phyloP scores from a whole-genome alignment of 1,139 yeast genomes.

The Protomyces arabidopsidicola region DNA sequence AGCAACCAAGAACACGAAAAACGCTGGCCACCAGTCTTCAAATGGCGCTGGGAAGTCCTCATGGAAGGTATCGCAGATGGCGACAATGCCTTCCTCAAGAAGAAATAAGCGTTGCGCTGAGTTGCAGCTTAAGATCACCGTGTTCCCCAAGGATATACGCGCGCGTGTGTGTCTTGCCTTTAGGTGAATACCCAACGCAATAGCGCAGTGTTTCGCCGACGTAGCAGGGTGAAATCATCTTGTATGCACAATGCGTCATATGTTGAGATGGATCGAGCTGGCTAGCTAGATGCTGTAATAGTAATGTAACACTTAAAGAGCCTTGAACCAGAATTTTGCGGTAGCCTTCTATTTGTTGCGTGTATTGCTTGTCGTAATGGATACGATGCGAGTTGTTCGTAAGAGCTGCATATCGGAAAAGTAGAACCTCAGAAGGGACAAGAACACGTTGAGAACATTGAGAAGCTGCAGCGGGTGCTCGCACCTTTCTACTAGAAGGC shows the following conservation, averaged over 20 bases:
- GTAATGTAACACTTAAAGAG: conserved; percentile 64
- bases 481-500: neutral
- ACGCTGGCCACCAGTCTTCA: neutral
- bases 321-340: conserved; percentile 70
- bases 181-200: neutral
- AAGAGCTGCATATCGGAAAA: conserved; percentile 64
- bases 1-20: neutral
- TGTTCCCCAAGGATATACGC: neutral
- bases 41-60: neutral
- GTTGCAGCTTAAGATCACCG: neutral
- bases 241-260: conserved; percentile 3
- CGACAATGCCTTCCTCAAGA: neutral
- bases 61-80: neutral
- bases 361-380: conserved; percentile 62
- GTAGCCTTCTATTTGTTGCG: conserved; percentile 53
- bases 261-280: neutral
- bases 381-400: conserved; percentile 79
- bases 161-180: neutral
- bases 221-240: conserved; percentile 14
- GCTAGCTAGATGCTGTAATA: neutral
- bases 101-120: neutral
- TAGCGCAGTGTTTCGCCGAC: neutral
- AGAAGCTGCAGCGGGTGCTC: neutral
- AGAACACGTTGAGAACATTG: conserved; percentile 23
- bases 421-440: conserved; percentile 39